These are phyloP conservation scores for Beverwykella pulmonaria DNA, from an alignment of 495 filamentous ascomycete genomes.

Conservation along the genomic window DNA sequence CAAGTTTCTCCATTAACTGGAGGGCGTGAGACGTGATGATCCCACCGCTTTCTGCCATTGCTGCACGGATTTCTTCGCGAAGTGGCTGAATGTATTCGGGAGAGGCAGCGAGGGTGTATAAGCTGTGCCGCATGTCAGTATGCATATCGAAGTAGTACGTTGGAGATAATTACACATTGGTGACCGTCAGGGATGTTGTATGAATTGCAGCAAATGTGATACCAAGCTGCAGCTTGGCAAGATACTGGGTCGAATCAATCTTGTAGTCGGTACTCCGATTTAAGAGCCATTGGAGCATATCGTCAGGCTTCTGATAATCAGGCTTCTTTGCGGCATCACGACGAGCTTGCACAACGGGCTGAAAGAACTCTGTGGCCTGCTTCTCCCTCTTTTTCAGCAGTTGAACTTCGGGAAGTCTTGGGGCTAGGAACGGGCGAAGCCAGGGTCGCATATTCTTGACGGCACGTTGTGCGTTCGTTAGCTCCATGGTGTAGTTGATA, in stretches of 20 bases:
- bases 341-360: constrained; percentile 36
- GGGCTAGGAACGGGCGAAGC: constrained; percentile 23
- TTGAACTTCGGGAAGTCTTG: constrained; percentile 19
- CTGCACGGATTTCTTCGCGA: constrained; percentile 32
- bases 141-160: background rate
- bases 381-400: constrained; percentile 3
- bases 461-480: constrained; percentile 14
- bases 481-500: constrained; percentile 36
- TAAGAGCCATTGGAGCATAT: constrained; percentile 45
- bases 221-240: constrained; percentile 37
- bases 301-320: constrained; percentile 36
- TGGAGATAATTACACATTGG: constrained; percentile 17
- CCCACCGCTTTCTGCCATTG: constrained; percentile 25
- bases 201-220: constrained; percentile 46
- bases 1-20: constrained; percentile 33
- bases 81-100: constrained; percentile 30
- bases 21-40: constrained; percentile 24
- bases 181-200: constrained; percentile 41
- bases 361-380: constrained; percentile 11
- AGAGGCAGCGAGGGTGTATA: constrained; percentile 23
- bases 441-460: constrained; percentile 27
- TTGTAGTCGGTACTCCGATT: constrained; percentile 18
- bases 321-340: constrained; percentile 25
- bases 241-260: background rate
- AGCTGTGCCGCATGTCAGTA: background rate